phyloP scores from a whole-genome alignment of 345 rosid genomes.

The Mercurialis annua region DNA sequence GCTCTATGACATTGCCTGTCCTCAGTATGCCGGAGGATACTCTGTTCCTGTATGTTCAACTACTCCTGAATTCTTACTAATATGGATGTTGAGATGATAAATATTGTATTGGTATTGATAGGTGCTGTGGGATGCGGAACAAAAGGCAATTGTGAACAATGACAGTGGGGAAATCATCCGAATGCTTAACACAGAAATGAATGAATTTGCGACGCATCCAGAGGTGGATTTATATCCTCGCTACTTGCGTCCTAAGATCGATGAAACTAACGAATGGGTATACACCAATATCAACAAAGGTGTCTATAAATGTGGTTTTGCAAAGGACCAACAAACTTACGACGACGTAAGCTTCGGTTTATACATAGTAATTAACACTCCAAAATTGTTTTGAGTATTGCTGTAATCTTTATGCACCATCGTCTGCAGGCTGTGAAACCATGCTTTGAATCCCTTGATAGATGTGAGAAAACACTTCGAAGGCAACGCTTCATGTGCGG shows the following conservation, averaged over 20 bases:
- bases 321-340: constrained; percentile 44
- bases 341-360: constrained; percentile 33
- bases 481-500: constrained; percentile 74
- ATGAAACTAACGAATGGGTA: constrained; percentile 43
- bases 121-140: constrained; percentile 57
- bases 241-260: constrained; percentile 28
- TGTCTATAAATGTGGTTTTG: constrained; percentile 53
- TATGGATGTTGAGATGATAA: not conserved
- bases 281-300: constrained; percentile 40
- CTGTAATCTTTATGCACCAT: not conserved
- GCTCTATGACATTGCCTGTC: constrained; percentile 74
- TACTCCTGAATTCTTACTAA: too few relatives aligned
- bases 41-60: constrained; percentile 86
- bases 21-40: constrained; percentile 70
- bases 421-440: constrained; percentile 58
- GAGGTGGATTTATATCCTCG: constrained; percentile 44
- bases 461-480: constrained; percentile 65
- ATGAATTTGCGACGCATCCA: constrained; percentile 43
- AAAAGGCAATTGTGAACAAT: constrained; percentile 45
- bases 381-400: not conserved
- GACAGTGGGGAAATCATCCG: constrained; percentile 50
- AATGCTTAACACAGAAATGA: constrained; percentile 48
- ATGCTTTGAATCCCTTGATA: constrained; percentile 66
- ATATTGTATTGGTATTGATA: constrained; percentile 16
- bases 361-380: not conserved